Conservation (phyloP, 495 filamentous ascomycete species). For the Oidiodendron maius region DNA sequence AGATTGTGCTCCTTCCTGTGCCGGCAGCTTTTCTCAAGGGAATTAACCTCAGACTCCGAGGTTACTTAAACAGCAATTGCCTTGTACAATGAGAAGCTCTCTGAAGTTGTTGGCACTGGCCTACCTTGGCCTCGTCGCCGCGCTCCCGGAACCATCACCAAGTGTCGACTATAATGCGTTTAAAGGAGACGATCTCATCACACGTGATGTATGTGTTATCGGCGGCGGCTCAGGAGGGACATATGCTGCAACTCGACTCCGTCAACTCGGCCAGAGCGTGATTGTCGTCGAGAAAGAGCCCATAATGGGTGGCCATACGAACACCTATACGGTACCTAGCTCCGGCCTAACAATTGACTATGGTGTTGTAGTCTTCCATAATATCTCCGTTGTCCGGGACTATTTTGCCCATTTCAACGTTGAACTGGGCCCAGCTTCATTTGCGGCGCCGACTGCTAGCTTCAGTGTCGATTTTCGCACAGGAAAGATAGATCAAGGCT, state of each 20-base stretch:
- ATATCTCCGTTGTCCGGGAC: constrained; percentile 24
- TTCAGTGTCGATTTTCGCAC: constrained; percentile 7
- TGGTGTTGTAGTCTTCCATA: constrained; percentile 7
- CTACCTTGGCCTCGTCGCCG: too few species aligned
- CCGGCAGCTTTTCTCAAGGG: too few species aligned
- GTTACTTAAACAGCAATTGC: too few species aligned
- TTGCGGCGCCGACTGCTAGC: background rate
- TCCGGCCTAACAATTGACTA: constrained; percentile 3
- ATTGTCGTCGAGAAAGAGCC: constrained; percentile 37
- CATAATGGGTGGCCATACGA: constrained; percentile 39
- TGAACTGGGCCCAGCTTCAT: constrained; percentile 6
- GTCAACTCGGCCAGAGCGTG: constrained; percentile 30
- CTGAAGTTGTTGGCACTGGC: too few species aligned
- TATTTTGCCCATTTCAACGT: constrained; percentile 38
- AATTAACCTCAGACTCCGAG: too few species aligned
- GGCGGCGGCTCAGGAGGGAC: constrained; percentile 44
- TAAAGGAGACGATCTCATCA: too few species aligned
- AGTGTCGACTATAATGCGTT: too few species aligned
- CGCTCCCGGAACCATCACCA: too few species aligned
- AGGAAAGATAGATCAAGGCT: constrained; percentile 12
- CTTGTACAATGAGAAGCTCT: too few species aligned
- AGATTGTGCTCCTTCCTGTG: too few species aligned
- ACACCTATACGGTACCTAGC: constrained; percentile 28
- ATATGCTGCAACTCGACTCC: constrained; percentile 36
- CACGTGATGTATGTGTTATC: constrained; percentile 39